These are phyloP conservation scores for Ophiostoma australiae DNA, from an alignment of 2,329 filamentous ascomycete species.

Conservation along the genomic window DNA sequence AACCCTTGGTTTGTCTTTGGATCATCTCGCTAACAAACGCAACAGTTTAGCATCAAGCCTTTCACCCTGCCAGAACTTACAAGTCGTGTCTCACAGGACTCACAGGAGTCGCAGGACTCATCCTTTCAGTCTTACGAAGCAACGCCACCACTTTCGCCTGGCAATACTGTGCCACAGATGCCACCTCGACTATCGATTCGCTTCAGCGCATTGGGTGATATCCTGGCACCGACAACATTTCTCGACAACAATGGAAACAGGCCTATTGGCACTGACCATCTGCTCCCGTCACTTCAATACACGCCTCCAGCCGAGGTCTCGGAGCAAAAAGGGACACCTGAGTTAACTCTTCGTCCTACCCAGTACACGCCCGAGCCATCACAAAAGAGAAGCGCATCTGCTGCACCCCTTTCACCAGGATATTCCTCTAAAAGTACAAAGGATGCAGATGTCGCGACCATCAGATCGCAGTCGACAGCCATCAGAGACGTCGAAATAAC, in stretches of 20 bases:
- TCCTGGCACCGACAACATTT: slow-evolving; percentile 25
- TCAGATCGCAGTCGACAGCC: slow-evolving; percentile 17
- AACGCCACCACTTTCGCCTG: slow-evolving; percentile 26
- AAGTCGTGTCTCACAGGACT: slow-evolving; percentile 17
- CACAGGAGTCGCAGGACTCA: slow-evolving; percentile 24
- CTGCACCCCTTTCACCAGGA: not conserved
- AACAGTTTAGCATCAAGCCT: slow-evolving; percentile 32
- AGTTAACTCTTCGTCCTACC: not conserved
- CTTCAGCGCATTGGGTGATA: slow-evolving; percentile 28
- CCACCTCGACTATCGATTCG: slow-evolving; percentile 32
- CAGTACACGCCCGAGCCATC: slow-evolving; percentile 12
- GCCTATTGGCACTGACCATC: slow-evolving; percentile 29
- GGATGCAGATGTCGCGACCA: not conserved
- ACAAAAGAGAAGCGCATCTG: not conserved
- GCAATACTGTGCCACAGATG: slow-evolving; percentile 25
- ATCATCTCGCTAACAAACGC: slow-evolving; percentile 6
- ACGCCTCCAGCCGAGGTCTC: slow-evolving; percentile 27
- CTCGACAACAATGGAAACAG: slow-evolving; percentile 24
- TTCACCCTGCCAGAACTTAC: slow-evolving; percentile 26
- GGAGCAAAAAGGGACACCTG: slow-evolving; percentile 1
- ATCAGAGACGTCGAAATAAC: slow-evolving; percentile 14
- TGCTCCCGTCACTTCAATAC: slow-evolving; percentile 32
- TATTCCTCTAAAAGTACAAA: not conserved
- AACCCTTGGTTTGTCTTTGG: not conserved
- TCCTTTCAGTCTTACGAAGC: slow-evolving; percentile 21